phyloP scores from a whole-genome alignment of 2,329 filamentous ascomycete species.

The Aspergillus ustus region DNA sequence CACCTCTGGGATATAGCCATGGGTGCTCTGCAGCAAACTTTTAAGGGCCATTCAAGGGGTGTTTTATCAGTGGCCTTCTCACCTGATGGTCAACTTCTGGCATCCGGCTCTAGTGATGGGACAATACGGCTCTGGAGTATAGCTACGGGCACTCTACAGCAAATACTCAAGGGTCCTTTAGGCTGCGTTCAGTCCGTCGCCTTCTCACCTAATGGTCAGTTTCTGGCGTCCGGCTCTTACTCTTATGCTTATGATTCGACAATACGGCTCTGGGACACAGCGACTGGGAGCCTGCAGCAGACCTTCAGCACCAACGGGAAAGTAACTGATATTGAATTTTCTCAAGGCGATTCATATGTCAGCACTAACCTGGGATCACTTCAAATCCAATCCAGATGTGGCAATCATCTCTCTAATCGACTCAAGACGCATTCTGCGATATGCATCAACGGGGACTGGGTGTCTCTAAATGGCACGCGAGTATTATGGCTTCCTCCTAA shows the following conservation, averaged over 20 bases:
- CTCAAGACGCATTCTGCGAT: background rate
- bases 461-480: slow-evolving; percentile 14
- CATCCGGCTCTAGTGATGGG: slow-evolving; percentile 15
- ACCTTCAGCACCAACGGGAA: slow-evolving; percentile 7
- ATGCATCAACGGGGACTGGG: slow-evolving; percentile 12
- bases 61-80: no score
- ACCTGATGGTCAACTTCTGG: slow-evolving; percentile 23
- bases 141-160: no score
- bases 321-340: slow-evolving; percentile 16
- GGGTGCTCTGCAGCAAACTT: no score
- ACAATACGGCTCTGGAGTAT: no score
- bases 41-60: no score
- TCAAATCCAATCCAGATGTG: background rate
- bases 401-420: background rate
- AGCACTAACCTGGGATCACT: slow-evolving; percentile 12
- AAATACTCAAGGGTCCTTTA: slow-evolving; percentile 20
- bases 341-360: slow-evolving; percentile 9
- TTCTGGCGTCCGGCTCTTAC: no score
- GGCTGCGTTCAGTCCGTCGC: no score
- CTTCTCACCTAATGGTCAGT: no score
- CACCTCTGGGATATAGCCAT: no score
- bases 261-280: slow-evolving; percentile 19
- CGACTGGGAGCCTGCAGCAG: slow-evolving; percentile 17
- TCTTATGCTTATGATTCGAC: slow-evolving; percentile 14
- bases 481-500: slow-evolving; percentile 25